Conservation (phyloP, 768 basidiomycete genomes). For the Kwoniella newhampshirensis region DNA sequence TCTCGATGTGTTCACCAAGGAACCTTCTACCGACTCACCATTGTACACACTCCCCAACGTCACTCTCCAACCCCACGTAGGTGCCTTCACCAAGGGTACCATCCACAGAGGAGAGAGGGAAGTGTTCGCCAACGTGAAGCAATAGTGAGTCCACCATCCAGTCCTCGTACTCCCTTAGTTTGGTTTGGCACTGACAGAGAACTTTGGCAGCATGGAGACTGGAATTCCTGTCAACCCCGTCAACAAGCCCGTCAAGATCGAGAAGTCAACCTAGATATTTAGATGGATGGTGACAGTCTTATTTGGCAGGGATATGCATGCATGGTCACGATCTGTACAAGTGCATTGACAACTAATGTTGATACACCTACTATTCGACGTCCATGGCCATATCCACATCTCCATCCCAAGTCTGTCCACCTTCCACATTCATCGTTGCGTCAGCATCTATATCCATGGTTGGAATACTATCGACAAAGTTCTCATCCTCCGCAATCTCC, state of each 20-base stretch:
- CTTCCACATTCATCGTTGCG: conserved; percentile 10
- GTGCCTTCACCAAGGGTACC: conserved; percentile 29
- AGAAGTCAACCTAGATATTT: background rate
- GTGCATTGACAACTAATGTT: too few relatives aligned
- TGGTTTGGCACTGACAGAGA: background rate
- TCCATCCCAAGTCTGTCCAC: background rate
- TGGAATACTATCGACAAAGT: background rate
- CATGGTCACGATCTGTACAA: too few relatives aligned
- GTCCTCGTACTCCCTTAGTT: too few relatives aligned
- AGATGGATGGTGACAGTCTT: background rate
- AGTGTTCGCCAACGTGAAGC: conserved; percentile 34
- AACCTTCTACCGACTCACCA: conserved; percentile 42
- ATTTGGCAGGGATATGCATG: too few relatives aligned
- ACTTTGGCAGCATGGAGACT: conserved; percentile 14
- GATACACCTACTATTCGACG: conserved; percentile 7
- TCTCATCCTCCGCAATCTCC: conserved; percentile 34
- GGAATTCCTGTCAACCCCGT: conserved; percentile 13
- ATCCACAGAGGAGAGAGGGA: conserved; percentile 36
- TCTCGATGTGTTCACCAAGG: conserved; percentile 52
- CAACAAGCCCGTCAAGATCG: conserved; percentile 12
- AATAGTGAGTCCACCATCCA: background rate
- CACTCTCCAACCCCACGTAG: conserved; percentile 24
- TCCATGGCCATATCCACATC: conserved; percentile 27
- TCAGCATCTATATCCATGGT: background rate
- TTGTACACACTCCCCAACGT: conserved; percentile 35